Percentiles rank a stretch among this genome's conserved stretches.
Conservation (phyloP, 345 rosid genomes). For the Kernera saxatilis region DNA sequence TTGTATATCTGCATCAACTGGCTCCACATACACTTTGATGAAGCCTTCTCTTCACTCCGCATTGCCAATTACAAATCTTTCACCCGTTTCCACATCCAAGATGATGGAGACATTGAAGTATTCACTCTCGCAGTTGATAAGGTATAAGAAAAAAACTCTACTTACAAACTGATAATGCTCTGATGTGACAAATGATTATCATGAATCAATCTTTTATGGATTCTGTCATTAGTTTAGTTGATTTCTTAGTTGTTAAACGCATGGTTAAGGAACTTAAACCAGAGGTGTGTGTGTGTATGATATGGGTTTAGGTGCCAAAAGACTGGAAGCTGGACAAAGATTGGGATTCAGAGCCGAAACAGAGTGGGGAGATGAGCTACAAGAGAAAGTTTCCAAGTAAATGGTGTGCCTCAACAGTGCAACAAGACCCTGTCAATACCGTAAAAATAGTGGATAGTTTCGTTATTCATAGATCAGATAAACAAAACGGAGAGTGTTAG, state of each 20-base stretch:
- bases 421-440: slow-evolving; percentile 66
- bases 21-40: slow-evolving; percentile 96
- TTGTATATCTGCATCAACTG: slow-evolving; percentile 94
- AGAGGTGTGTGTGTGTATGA: not conserved
- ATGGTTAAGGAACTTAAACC: not conserved
- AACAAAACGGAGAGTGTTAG: slow-evolving; percentile 34
- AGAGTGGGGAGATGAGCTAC: slow-evolving; percentile 52
- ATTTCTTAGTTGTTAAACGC: not conserved
- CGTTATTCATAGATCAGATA: slow-evolving; percentile 40
- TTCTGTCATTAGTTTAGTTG: not conserved
- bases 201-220: not conserved
- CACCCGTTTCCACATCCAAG: slow-evolving; percentile 74
- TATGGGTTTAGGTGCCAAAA: slow-evolving; percentile 68
- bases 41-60: slow-evolving; percentile 97
- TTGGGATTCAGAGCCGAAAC: slow-evolving; percentile 71
- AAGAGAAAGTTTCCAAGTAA: slow-evolving; percentile 62
- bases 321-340: slow-evolving; percentile 80
- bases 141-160: slow-evolving; percentile 36
- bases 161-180: not conserved
- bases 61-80: slow-evolving; percentile 97
- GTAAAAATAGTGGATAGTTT: slow-evolving; percentile 76
- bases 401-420: slow-evolving; percentile 60
- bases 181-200: not conserved
- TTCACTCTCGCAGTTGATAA: slow-evolving; percentile 95
- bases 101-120: slow-evolving; percentile 77